These are phyloP conservation scores for Begonia masoniana DNA, from an alignment of 306 rosid species.

Conservation along the genomic window DNA sequence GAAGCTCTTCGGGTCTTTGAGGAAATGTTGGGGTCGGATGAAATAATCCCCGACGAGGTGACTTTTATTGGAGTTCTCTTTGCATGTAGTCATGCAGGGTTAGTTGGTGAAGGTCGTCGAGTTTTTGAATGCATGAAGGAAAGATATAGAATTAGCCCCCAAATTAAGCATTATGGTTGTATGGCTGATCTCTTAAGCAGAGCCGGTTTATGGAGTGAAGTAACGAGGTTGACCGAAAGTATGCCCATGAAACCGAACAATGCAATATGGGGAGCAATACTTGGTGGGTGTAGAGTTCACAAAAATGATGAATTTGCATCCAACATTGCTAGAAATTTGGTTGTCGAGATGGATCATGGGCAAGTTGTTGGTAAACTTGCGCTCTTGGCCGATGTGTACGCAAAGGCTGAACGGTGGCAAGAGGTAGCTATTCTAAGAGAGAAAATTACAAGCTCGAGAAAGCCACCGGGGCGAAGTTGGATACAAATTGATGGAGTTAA, in stretches of 20 bases:
- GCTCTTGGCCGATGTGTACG: slow-evolving; percentile 54
- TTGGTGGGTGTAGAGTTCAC: slow-evolving; percentile 62
- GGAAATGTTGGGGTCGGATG: slow-evolving; percentile 34
- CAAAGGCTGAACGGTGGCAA: slow-evolving; percentile 43
- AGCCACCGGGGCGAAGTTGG: slow-evolving; percentile 66
- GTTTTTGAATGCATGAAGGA: slow-evolving; percentile 44
- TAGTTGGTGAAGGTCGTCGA: slow-evolving; percentile 37
- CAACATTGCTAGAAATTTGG: slow-evolving; percentile 25
- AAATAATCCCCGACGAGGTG: slow-evolving; percentile 52
- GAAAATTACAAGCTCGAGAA: slow-evolving; percentile 52
- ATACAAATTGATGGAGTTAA: slow-evolving; percentile 40
- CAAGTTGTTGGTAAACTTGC: slow-evolving; percentile 57
- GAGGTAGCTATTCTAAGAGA: slow-evolving; percentile 44
- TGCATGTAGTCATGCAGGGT: slow-evolving; percentile 80
- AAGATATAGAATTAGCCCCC: slow-evolving; percentile 38
- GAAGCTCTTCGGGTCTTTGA: slow-evolving; percentile 54
- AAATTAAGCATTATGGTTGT: slow-evolving; percentile 76
- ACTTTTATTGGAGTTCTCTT: slow-evolving; percentile 58
- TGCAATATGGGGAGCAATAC: slow-evolving; percentile 75
- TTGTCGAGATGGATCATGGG: slow-evolving; percentile 24
- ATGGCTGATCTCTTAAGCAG: slow-evolving; percentile 85
- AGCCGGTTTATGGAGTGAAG: slow-evolving; percentile 61
- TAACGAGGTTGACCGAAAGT: slow-evolving; percentile 30
- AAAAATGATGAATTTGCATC: slow-evolving; percentile 25
- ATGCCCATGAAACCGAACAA: slow-evolving; percentile 73